Evolutionary conservation across 1,284 basidiomycete species (phyloP), one percentile per base, ranked within the genome.

Genomic region (Cryptococcus jaspeensis): DNA sequence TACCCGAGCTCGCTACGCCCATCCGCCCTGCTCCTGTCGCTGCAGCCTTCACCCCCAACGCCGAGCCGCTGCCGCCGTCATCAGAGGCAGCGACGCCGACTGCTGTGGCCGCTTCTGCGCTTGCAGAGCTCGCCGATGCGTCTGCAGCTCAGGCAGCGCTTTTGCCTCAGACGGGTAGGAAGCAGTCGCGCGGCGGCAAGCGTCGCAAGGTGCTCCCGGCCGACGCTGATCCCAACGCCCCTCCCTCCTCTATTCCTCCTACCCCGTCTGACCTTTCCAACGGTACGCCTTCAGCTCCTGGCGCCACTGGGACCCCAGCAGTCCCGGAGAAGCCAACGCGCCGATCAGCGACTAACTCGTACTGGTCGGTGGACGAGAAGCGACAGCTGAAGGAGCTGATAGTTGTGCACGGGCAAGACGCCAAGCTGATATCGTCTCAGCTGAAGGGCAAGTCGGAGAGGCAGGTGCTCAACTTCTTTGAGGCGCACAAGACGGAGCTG

Each of bases 361-460:
- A 82, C 69, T 82, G 82, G 83, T 81, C 81, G 0, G 79, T 79
- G 11, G 77, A 80, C 16, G 81, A 84, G 69, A 77, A 79, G 56
- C 73, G 73, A 62, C 71, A 78, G 62, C 89, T 92, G 72, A 71
- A 87, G 53, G 78, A 82, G 36, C 80, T 90, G 35, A 80, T 92
- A 15, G 78, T 80, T 15, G 80, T 85, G 60, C 82, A 90, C 70
- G 89, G 89, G 40, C 84, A 85, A 62, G 84, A 92, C 67, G 89
- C 88, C 74, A 84, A 86, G 61, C 81, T 84, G 16, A 88, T 93
- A 47, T 85, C 90, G 1, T 82, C 85, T 4, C 83, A 83, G 7
- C 83, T 93, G 78, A 84, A 84, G 8, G 86, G 84, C 69, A 92
- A 92, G 85, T 90, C 88, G 9, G 84, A 85, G 3, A 81, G 85